Percentiles rank a stretch among this genome's conserved stretches.
Conservation (phyloP, 805 yeast species). For the Candida xiaguanensis region DNA sequence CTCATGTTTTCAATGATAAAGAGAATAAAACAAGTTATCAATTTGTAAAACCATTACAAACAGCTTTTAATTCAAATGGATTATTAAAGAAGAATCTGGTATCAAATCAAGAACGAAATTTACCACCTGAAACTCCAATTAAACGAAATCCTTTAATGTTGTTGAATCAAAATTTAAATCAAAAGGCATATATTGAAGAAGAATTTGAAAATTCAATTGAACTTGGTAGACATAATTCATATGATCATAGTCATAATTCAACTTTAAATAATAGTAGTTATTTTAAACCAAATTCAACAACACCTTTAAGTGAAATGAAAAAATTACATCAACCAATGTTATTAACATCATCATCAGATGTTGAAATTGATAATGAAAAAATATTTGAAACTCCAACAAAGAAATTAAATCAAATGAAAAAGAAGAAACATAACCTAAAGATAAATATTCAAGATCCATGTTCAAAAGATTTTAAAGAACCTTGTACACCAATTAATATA, state of each 20-base stretch:
- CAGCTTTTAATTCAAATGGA: constrained; percentile 78
- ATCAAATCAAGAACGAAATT: constrained; percentile 17
- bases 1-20: constrained; percentile 24
- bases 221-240: constrained; percentile 23
- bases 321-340: constrained; percentile 4
- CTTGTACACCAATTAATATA: constrained; percentile 10
- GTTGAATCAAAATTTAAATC: constrained; percentile 18
- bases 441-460: background rate
- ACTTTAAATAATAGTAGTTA: constrained; percentile 3
- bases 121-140: constrained; percentile 44
- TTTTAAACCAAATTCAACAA: constrained; percentile 1
- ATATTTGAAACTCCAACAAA: constrained; percentile 12
- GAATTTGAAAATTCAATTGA: constrained; percentile 33
- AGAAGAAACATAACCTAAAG: background rate
- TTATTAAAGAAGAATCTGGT: constrained; percentile 49
- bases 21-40: constrained; percentile 47
- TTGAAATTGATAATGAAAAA: constrained; percentile 5
- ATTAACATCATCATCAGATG: constrained; percentile 7
- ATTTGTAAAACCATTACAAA: constrained; percentile 78
- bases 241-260: background rate
- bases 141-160: constrained; percentile 39
- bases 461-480: constrained; percentile 1
- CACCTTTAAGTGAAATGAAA: background rate
- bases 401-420: background rate
- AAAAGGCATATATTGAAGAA: constrained; percentile 8